Evolutionary conservation across 352 stramenopile genomes (phyloP), one percentile per base, ranked within the genome.

Genomic region (Plasmopara muralis): DNA sequence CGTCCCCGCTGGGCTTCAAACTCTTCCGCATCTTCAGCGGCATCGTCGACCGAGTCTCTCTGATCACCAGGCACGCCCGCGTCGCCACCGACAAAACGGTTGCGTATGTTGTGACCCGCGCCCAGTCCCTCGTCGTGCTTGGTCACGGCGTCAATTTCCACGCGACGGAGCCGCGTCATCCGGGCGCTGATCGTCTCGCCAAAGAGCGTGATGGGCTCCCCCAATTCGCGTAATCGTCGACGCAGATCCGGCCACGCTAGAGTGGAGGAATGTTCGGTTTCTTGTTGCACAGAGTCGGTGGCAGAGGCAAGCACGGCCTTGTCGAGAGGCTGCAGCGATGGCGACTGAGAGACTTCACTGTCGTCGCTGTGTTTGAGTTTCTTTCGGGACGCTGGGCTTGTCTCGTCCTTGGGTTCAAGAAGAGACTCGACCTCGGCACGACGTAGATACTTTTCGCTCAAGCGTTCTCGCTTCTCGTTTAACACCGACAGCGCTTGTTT

Each of bases 181-280:
- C 90, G 78, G 34, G 69, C 64, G 34, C 54, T 53, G 47, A 80
- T 57, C 9, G 52, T 70, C 60, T 97, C 90, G 9, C 85, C 86
- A 66, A 97, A 97, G 4, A 97, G 65, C 39, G 84, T 92, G 39
- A 96, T 77, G 8, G 87, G 85, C 55, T 95, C 47, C 1, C 84
- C 80, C 12, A 95, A 51, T 43, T 87, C 74, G 8, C 90, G 76
- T 43, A 97, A 68, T 12, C 79, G 81, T 31, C 70, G 67, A 52
- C 89, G 89, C 55, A 95, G 72, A 46, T 97, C 84, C 1, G 67
- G 45, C 66, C 69, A 90, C 28, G 81, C 61, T 45, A 94, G 49
- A 34, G 74, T 43, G 33, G 69, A 59, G n/a, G 59, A 45, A 5
- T 53, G 37, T 41, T 25, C 20, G 1, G 20, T 3, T 25, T 25